These are phyloP conservation scores for Lachnellula cervina DNA, from an alignment of 2,329 filamentous ascomycete genomes.

Conservation along the genomic window DNA sequence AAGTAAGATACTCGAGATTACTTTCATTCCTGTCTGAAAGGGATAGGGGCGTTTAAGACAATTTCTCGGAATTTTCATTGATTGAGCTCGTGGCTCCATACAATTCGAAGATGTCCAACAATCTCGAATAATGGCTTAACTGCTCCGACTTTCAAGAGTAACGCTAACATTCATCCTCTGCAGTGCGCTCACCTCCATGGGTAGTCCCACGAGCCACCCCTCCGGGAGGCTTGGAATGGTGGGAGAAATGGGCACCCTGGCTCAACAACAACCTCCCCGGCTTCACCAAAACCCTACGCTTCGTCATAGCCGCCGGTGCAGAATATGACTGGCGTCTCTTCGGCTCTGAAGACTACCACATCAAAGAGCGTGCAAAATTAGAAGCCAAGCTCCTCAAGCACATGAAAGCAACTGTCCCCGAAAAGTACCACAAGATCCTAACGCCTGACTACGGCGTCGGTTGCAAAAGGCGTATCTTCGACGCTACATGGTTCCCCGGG, in stretches of 20 bases:
- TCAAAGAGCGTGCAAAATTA: conserved; percentile 36
- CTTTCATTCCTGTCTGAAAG: no score
- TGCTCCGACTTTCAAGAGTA: no score
- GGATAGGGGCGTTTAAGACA: no score
- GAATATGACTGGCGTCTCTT: conserved; percentile 47
- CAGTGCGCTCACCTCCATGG: conserved; percentile 52
- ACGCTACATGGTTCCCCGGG: conserved; percentile 45
- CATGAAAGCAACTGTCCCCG: conserved; percentile 44
- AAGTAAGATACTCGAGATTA: conserved; percentile 19
- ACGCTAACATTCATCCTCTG: no score
- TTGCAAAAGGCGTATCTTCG: conserved; percentile 53
- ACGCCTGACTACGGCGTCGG: conserved; percentile 53
- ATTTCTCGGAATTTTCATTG: no score
- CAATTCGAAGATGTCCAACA: no score
- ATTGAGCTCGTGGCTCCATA: no score
- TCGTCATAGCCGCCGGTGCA: conserved; percentile 35
- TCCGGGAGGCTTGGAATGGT: conserved; percentile 36
- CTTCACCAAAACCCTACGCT: conserved; percentile 38
- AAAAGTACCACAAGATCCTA: conserved; percentile 53
- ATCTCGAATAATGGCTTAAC: no score
- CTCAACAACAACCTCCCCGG: conserved; percentile 45
- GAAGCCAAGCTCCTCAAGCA: conserved; percentile 39
- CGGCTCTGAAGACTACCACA: conserved; percentile 35
- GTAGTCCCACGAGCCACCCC: conserved; percentile 39
- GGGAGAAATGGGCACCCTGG: conserved; percentile 41